A percentile compares a stretch with the other conserved stretches of the same genome.
Conservation (phyloP, 768 basidiomycete species). For the Suillus lakei region DNA sequence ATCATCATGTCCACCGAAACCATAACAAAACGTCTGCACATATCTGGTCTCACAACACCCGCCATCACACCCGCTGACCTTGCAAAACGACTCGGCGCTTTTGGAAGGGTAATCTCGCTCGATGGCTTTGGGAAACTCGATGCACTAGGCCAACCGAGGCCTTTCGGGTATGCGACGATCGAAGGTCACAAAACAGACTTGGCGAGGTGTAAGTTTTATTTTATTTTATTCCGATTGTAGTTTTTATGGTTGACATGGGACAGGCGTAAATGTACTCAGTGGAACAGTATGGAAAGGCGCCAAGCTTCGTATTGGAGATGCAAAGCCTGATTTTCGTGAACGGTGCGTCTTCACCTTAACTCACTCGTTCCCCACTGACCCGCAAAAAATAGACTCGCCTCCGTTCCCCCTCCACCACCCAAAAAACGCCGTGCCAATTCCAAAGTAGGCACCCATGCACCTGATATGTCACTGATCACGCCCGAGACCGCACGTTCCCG, state of each 20-base stretch:
- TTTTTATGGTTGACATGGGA: slow-evolving; percentile 1
- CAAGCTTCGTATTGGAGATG: slow-evolving; percentile 81
- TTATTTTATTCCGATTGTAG: neutral
- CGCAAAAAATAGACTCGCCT: slow-evolving; percentile 12
- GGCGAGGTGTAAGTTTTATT: slow-evolving; percentile 58
- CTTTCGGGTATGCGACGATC: slow-evolving; percentile 77
- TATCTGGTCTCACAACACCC: slow-evolving; percentile 79
- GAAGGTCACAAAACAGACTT: slow-evolving; percentile 64
- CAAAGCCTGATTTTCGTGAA: slow-evolving; percentile 74
- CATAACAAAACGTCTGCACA: slow-evolving; percentile 63
- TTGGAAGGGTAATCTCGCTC: slow-evolving; percentile 69
- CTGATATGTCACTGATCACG: slow-evolving; percentile 70
- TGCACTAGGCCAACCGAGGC: slow-evolving; percentile 66
- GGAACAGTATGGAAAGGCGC: slow-evolving; percentile 90
- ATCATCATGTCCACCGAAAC: slow-evolving; percentile 6
- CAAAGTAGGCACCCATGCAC: slow-evolving; percentile 48
- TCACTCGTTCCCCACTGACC: neutral
- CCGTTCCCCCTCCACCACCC: slow-evolving; percentile 34
- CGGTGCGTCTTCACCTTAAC: slow-evolving; percentile 43
- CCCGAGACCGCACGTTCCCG: slow-evolving; percentile 56
- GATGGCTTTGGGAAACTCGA: slow-evolving; percentile 73
- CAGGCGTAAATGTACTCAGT: slow-evolving; percentile 77
- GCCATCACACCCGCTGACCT: slow-evolving; percentile 62
- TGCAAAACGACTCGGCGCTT: slow-evolving; percentile 59
- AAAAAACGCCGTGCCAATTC: slow-evolving; percentile 47